phyloP scores from a whole-genome alignment of 106 monocot genomes.

The Acorus gramineus region DNA sequence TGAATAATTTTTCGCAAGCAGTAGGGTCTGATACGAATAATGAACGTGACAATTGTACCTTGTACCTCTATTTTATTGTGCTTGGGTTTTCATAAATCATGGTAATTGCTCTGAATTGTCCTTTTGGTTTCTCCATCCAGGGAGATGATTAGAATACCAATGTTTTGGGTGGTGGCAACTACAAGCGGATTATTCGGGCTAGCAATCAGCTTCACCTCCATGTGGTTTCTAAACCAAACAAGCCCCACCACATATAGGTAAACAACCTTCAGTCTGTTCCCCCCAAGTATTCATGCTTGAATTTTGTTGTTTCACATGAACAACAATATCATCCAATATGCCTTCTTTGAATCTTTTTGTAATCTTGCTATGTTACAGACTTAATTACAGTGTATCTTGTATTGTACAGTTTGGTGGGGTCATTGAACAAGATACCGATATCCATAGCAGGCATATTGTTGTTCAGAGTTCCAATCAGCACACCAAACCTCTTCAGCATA shows the following conservation, averaged over 20 bases:
- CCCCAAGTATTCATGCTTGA: too few species aligned
- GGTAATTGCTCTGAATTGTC: neutral
- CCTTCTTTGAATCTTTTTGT: too few species aligned
- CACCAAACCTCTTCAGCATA: slow-evolving; percentile 40
- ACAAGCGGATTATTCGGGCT: slow-evolving; percentile 56
- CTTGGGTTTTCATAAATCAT: neutral
- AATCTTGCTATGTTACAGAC: too few species aligned
- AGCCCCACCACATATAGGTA: slow-evolving; percentile 77
- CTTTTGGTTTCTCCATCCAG: slow-evolving; percentile 17
- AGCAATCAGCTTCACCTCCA: slow-evolving; percentile 65
- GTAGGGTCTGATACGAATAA: too few species aligned
- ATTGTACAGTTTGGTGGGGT: slow-evolving; percentile 47
- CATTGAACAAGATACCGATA: slow-evolving; percentile 71
- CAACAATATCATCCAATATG: too few species aligned
- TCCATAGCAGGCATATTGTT: slow-evolving; percentile 51
- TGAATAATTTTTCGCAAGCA: too few species aligned
- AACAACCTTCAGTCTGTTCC: too few species aligned
- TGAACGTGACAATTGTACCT: too few species aligned
- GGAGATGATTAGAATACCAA: slow-evolving; percentile 31
- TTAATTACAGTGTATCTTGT: too few species aligned
- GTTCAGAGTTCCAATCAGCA: slow-evolving; percentile 37
- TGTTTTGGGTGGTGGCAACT: slow-evolving; percentile 58
- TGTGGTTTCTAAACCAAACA: slow-evolving; percentile 77
- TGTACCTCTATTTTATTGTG: too few species aligned
- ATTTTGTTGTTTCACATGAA: too few species aligned